A percentile compares a stretch with the other conserved stretches of the same genome.
Evolutionary conservation across 2,329 filamentous ascomycete genomes (phyloP).

Genomic region (Xylaria arbuscula): DNA sequence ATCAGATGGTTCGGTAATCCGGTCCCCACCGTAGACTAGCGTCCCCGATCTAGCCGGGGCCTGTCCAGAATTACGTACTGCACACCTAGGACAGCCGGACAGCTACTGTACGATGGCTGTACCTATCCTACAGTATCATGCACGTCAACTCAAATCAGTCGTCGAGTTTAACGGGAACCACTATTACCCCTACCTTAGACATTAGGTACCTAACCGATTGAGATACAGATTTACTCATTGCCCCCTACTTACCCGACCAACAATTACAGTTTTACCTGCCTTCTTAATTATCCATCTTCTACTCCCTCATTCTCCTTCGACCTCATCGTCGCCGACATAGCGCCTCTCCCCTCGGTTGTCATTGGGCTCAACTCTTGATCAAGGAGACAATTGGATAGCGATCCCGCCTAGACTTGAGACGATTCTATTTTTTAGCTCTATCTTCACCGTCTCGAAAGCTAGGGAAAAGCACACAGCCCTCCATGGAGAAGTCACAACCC

Average conservation of each 20-base stretch:
- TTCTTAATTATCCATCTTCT: slow-evolving; percentile 17
- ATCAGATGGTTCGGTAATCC: neutral
- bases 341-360: neutral
- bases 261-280: neutral
- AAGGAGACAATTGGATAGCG: slow-evolving; percentile 4
- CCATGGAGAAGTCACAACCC: slow-evolving; percentile 40
- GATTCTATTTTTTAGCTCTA: neutral
- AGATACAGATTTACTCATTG: neutral
- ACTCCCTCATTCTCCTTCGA: neutral
- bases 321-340: neutral
- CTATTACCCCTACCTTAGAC: slow-evolving; percentile 11
- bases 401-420: neutral
- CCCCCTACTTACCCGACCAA: neutral
- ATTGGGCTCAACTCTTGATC: neutral
- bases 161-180: slow-evolving; percentile 25
- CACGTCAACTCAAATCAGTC: slow-evolving; percentile 29
- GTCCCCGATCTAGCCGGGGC: neutral
- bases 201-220: neutral
- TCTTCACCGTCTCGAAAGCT: neutral
- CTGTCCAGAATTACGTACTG: neutral
- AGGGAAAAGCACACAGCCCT: neutral
- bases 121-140: neutral
- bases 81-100: neutral
- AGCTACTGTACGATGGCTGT: neutral
- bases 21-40: neutral